phyloP scores from a whole-genome alignment of 352 stramenopile species.

The Phytophthora fragariae region DNA sequence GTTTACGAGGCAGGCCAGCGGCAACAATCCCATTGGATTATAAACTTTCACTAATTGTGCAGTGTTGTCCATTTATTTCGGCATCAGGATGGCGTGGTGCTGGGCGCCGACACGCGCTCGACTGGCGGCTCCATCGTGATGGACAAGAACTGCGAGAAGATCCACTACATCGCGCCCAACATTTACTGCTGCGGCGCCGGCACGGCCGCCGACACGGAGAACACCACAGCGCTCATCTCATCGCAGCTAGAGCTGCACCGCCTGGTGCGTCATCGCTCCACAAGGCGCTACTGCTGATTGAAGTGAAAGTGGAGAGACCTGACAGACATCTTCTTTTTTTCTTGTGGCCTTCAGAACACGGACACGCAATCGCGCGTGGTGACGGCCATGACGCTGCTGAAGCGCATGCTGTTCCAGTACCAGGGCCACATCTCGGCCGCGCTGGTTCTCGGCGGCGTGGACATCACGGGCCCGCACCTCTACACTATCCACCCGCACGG shows the following conservation, averaged over 20 bases:
- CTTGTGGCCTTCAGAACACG: slow-evolving; percentile 61
- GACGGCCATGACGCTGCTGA: slow-evolving; percentile 97
- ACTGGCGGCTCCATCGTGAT: slow-evolving; percentile 96
- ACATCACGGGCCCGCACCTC: slow-evolving; percentile 95
- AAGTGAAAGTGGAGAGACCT: slow-evolving; percentile 1
- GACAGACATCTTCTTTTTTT: not conserved
- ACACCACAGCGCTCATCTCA: slow-evolving; percentile 81
- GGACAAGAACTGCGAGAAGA: slow-evolving; percentile 99
- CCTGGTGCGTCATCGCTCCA: slow-evolving; percentile 66
- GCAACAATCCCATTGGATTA: not conserved
- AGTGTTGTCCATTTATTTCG: slow-evolving; percentile 5
- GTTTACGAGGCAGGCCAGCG: slow-evolving; percentile 90
- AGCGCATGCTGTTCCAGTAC: slow-evolving; percentile 97
- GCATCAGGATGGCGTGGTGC: slow-evolving; percentile 93
- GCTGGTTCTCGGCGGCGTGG: slow-evolving; percentile 98
- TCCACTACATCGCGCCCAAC: slow-evolving; percentile 99
- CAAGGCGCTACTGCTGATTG: not conserved
- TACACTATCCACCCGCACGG: slow-evolving; percentile 99
- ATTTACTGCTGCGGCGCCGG: slow-evolving; percentile 99
- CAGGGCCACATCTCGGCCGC: slow-evolving; percentile 97
- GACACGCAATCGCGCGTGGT: slow-evolving; percentile 93
- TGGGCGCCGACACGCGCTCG: slow-evolving; percentile 98
- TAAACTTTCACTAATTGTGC: not conserved
- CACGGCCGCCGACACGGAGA: slow-evolving; percentile 98
- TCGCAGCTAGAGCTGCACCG: slow-evolving; percentile 97